These are phyloP conservation scores for Cyclostephanos tholiformis DNA, from an alignment of 108 stramenopile genomes.

Conservation along the genomic window DNA sequence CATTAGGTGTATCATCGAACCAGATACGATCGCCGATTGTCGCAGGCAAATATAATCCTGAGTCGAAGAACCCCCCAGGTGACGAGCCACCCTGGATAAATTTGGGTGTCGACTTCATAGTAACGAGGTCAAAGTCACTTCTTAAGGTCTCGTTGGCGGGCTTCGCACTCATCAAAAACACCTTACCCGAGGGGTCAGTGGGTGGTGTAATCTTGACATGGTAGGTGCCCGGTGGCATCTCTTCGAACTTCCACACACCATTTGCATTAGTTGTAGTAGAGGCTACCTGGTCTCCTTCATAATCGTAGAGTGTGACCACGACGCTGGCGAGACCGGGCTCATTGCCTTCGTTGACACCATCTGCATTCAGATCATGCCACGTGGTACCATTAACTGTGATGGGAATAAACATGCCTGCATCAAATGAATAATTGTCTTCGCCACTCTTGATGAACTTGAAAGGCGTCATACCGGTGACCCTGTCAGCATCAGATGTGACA, in stretches of 20 bases:
- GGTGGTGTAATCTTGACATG: slow-evolving; percentile 18
- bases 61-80: slow-evolving; percentile 33
- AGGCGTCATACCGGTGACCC: slow-evolving; percentile 28
- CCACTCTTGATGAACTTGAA: slow-evolving; percentile 19
- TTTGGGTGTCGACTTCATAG: slow-evolving; percentile 25
- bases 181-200: slow-evolving; percentile 1
- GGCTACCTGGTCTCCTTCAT: slow-evolving; percentile 35
- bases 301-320: slow-evolving; percentile 33
- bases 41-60: slow-evolving; percentile 43
- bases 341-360: slow-evolving; percentile 33
- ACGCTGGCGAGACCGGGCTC: slow-evolving; percentile 40
- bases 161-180: background rate
- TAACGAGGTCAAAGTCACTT: slow-evolving; percentile 32
- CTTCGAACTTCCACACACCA: slow-evolving; percentile 32
- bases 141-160: slow-evolving; percentile 11
- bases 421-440: slow-evolving; percentile 34
- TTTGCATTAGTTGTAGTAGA: slow-evolving; percentile 13
- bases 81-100: slow-evolving; percentile 38
- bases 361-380: slow-evolving; percentile 51
- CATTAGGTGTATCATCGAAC: slow-evolving; percentile 41
- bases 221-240: slow-evolving; percentile 48
- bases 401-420: slow-evolving; percentile 51
- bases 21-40: slow-evolving; percentile 43
- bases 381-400: slow-evolving; percentile 43
- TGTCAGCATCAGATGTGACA: slow-evolving; percentile 48